These are phyloP conservation scores for Phyllosticta ampelicida DNA, from an alignment of 2,329 filamentous ascomycete species.

Conservation along the genomic window DNA sequence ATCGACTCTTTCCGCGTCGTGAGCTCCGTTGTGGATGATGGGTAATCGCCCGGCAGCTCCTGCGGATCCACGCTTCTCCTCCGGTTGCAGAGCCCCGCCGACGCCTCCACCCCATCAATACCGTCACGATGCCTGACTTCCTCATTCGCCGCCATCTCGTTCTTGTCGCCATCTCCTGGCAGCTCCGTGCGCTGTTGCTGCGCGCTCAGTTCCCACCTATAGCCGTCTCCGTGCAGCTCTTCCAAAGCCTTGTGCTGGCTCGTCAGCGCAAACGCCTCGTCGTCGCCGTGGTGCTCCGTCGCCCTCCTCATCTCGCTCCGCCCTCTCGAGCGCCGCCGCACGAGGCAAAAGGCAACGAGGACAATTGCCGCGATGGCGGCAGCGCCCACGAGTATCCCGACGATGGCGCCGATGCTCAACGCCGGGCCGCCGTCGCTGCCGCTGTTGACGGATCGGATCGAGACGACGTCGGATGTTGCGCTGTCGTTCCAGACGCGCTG, in stretches of 20 bases:
- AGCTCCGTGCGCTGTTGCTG: not conserved
- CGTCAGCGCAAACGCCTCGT: not conserved
- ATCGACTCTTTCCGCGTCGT: not conserved
- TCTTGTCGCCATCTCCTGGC: not conserved
- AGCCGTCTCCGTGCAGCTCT: not conserved
- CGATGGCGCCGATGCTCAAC: not conserved
- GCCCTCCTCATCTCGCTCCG: not conserved
- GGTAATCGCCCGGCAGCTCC: not conserved
- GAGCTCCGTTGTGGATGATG: not conserved
- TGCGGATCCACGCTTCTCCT: not conserved
- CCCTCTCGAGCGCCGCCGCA: not conserved
- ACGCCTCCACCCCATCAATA: not conserved
- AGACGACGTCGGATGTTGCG: not conserved
- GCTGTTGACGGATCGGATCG: constrained; percentile 1
- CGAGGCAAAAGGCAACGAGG: not conserved
- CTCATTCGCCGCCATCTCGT: not conserved
- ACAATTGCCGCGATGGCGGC: not conserved
- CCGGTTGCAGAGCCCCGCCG: not conserved
- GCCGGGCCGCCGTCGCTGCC: not conserved
- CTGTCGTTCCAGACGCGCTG: constrained; percentile 2
- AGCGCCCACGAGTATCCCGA: not conserved
- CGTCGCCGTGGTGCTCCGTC: not conserved
- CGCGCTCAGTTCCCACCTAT: not conserved
- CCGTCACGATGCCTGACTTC: not conserved
- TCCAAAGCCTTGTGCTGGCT: not conserved